Conservation (phyloP, 257 asterid genomes). For the Solanum lignicaule region DNA sequence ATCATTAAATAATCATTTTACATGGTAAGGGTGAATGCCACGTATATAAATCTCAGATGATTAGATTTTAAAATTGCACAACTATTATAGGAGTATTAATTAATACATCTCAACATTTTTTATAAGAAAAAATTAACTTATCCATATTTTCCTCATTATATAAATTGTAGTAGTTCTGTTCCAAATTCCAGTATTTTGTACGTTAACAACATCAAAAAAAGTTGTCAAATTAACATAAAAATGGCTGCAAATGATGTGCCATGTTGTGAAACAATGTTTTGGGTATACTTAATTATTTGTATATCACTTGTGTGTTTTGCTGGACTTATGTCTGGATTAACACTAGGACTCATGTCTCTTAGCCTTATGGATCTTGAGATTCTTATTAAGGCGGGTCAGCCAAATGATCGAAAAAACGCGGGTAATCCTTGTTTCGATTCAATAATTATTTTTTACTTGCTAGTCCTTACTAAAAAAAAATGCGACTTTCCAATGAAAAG, state of each 20-base stretch:
- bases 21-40: not conserved
- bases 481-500: not conserved
- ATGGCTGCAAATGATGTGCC: conserved; percentile 98
- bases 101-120: not conserved
- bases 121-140: not conserved
- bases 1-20: not conserved
- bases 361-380: conserved; percentile 90
- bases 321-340: conserved; percentile 89
- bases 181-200: not conserved
- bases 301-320: conserved; percentile 66
- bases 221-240: not conserved
- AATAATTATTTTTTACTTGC: not conserved
- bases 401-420: conserved; percentile 56
- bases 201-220: not conserved
- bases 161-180: not conserved
- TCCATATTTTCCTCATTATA: not conserved
- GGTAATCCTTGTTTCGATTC: conserved; percentile 17
- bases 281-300: conserved; percentile 56
- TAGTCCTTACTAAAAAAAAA: not conserved
- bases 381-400: conserved; percentile 64
- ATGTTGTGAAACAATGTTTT: conserved; percentile 79
- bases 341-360: conserved; percentile 89
- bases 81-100: not conserved
- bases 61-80: not conserved
- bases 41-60: not conserved